phyloP scores from a whole-genome alignment of 176 grass and related monocot genomes.

The Hsuehochloa calcarea region DNA sequence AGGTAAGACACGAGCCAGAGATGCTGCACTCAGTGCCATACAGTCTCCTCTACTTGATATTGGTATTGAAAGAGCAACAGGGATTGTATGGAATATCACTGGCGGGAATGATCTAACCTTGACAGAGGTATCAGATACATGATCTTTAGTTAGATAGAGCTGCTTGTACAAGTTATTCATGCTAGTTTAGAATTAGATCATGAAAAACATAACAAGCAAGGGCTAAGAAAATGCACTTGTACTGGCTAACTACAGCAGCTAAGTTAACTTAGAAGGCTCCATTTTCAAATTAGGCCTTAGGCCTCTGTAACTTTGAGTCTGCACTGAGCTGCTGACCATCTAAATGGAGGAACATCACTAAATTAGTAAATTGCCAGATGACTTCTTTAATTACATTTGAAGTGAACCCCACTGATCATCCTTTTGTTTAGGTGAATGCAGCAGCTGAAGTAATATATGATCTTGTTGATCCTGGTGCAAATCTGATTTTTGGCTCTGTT shows the following conservation, averaged over 20 bases:
- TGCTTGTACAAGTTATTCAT: background rate
- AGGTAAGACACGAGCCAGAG: constrained; percentile 72
- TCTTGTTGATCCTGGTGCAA: constrained; percentile 88
- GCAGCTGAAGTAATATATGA: constrained; percentile 97
- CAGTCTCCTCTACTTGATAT: too few relatives aligned
- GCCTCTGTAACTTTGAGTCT: background rate
- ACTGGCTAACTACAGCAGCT: background rate
- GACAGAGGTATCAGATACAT: constrained; percentile 49
- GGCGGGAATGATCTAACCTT: constrained; percentile 63
- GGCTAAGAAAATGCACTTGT: background rate
- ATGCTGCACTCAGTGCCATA: too few relatives aligned
- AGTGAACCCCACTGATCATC: background rate
- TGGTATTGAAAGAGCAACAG: too few relatives aligned
- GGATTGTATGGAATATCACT: too few relatives aligned
- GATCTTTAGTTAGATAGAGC: background rate
- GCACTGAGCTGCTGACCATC: background rate
- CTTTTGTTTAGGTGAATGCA: constrained; percentile 64
- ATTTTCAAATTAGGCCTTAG: background rate
- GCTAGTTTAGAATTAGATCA: background rate
- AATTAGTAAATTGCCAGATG: background rate
- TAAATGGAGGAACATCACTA: background rate
- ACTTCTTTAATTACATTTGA: background rate
- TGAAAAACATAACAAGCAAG: background rate
- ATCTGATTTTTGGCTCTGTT: constrained; percentile 91
- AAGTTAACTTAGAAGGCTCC: background rate